Conservation (phyloP, 164 flowering plant species). For the Akebia trifoliata region DNA sequence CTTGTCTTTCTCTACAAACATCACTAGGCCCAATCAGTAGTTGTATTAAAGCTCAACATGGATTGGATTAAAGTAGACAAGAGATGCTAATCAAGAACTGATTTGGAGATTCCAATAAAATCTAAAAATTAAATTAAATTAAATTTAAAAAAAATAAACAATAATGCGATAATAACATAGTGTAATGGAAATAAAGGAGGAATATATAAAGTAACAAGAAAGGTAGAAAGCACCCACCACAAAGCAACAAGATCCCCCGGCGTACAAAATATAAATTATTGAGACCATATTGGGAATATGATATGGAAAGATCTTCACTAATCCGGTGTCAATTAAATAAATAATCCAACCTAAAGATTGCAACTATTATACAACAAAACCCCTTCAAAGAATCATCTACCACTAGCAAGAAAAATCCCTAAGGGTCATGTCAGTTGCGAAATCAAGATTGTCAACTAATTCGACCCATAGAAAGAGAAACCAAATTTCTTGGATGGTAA, state of each 20-base stretch:
- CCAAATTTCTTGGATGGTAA: neutral
- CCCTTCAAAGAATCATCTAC: neutral
- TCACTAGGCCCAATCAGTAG: too few relatives aligned
- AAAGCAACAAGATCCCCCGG: neutral
- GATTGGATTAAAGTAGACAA: too few relatives aligned
- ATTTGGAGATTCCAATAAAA: too few relatives aligned
- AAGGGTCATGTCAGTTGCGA: neutral
- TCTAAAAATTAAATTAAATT: too few relatives aligned
- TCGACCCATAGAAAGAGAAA: neutral
- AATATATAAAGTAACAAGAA: neutral
- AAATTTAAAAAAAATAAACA: too few relatives aligned
- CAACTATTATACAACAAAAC: neutral
- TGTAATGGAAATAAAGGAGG: neutral
- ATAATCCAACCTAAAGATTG: neutral
- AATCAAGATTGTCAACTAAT: too few relatives aligned
- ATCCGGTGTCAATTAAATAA: neutral
- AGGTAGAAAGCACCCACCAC: neutral
- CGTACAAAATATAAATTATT: too few relatives aligned
- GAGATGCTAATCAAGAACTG: too few relatives aligned
- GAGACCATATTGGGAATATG: too few relatives aligned
- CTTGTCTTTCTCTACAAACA: too few relatives aligned
- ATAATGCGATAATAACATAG: too few relatives aligned
- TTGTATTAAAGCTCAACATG: too few relatives aligned
- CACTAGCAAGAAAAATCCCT: neutral
- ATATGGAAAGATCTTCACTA: neutral